A percentile compares a stretch with the other conserved stretches of the same genome.
phyloP scores from a whole-genome alignment of 257 asterid species.

The Solanum pinnatisectum region DNA sequence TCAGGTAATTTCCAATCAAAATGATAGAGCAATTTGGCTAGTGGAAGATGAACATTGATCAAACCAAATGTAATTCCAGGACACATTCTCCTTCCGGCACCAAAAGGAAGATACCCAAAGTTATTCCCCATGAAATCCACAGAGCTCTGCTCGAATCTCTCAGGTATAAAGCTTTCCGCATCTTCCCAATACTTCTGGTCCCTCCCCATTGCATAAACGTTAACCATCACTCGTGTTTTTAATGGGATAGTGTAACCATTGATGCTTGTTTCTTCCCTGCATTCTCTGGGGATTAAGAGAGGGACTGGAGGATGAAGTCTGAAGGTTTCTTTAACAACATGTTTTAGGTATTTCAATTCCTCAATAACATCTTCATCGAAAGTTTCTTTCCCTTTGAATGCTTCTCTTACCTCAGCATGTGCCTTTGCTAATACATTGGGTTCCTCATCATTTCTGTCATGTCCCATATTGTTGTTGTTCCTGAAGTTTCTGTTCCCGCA shows the following conservation, averaged over 20 bases:
- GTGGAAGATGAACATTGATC: neutral
- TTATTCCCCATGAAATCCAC: neutral
- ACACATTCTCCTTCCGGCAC: neutral
- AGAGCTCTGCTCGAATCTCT: neutral
- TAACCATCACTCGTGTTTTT: neutral
- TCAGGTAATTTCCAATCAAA: neutral
- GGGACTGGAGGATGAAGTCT: neutral
- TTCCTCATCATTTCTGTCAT: conserved; percentile 6
- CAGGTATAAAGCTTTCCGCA: neutral
- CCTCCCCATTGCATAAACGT: neutral
- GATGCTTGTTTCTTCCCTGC: neutral
- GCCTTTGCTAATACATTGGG: neutral
- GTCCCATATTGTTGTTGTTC: neutral
- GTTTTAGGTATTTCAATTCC: neutral
- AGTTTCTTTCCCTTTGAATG: neutral
- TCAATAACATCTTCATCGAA: neutral
- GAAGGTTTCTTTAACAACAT: neutral
- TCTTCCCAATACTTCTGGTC: neutral
- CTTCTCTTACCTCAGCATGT: neutral
- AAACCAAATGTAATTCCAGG: neutral
- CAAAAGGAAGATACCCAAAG: neutral
- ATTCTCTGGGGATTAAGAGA: neutral
- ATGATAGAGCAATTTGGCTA: neutral
- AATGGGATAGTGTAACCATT: neutral
- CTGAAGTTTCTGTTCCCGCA: neutral